Conservation (phyloP, 176 grass and related monocot species). For the Triticum dicoccoides region DNA sequence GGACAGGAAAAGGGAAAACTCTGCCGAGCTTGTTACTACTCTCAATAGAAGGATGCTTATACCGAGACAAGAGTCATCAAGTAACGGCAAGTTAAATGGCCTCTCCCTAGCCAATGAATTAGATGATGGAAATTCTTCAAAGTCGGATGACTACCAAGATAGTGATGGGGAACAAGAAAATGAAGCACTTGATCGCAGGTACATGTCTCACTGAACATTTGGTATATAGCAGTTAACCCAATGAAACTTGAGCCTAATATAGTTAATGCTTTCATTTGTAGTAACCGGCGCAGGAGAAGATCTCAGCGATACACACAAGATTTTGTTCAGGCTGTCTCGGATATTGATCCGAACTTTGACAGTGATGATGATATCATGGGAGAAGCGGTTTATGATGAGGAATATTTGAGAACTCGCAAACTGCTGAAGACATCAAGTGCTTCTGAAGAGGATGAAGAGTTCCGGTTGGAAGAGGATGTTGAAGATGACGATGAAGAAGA, state of each 20-base stretch:
- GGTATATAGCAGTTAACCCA: background rate
- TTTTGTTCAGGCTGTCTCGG: slow-evolving; percentile 83
- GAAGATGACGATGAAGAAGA: slow-evolving; percentile 86
- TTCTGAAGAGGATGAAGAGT: slow-evolving; percentile 96
- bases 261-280: slow-evolving; percentile 42
- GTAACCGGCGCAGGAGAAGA: slow-evolving; percentile 82
- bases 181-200: slow-evolving; percentile 92
- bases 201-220: slow-evolving; percentile 18
- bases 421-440: slow-evolving; percentile 67
- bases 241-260: slow-evolving; percentile 14
- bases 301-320: slow-evolving; percentile 84
- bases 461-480: slow-evolving; percentile 73
- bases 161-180: slow-evolving; percentile 70
- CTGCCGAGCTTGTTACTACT: slow-evolving; percentile 58
- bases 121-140: slow-evolving; percentile 63
- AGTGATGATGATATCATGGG: slow-evolving; percentile 97
- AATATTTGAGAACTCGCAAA: slow-evolving; percentile 88
- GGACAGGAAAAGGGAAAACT: slow-evolving; percentile 78
- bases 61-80: slow-evolving; percentile 57
- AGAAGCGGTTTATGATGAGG: slow-evolving; percentile 97
- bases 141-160: slow-evolving; percentile 80
- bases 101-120: slow-evolving; percentile 38
- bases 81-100: slow-evolving; percentile 77
- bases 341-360: slow-evolving; percentile 60
- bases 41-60: slow-evolving; percentile 52